Base-by-base conservation (phyloP, 768 basidiomycete species). In the Cyathus striatus region DNA sequence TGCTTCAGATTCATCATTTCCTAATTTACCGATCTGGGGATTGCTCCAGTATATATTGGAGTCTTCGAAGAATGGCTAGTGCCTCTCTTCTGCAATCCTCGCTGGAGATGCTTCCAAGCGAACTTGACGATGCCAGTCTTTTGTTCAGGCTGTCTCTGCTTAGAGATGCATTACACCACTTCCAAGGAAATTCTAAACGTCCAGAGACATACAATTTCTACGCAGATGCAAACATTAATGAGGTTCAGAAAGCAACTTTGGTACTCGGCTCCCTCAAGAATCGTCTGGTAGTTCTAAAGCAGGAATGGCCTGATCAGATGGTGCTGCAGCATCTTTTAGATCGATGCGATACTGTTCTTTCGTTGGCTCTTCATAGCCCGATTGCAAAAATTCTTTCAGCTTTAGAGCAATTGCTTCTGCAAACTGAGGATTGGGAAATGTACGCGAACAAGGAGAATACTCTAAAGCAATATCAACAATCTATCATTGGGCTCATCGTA, bases 301-400 rank as follows among this genome's bases (percentile, higher is more conserved):
- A 70, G 47, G 85, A 92, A 50, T 99, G 92, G 93, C 95, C 96
- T 0, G 95, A 98, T 49, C 96, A 99, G 60, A 92, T 94, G 86
- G 90, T 97, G 6, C 71, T 96, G n/a, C 87, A 86, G 22, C 83
- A 95, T 58, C 73, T 99, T 25, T 68, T 70, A 25, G 76, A 75
- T 43, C 83, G 85, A 23, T 92, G 86, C 53, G 73, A 84, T 30
- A 60, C 68, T 6, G 73, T 92, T 45, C 65, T 92, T 32, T 55
- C 64, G 0, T 65, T 92, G 17, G 68, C 75, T 38, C 63, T 88
- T 16, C 67, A 73, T 26, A 82, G 80, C 49, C 83, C 96, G 0
- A 67, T 96, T 6, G 91, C 95, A 4, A 87, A 83, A 56, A 63
- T 94, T 10, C 71, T 99, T 23, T 75, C 89, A 0, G 81, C 83